These are phyloP conservation scores for Kurtzmaniella quercitrusa DNA, from an alignment of 1,139 yeast genomes.

Conservation along the genomic window DNA sequence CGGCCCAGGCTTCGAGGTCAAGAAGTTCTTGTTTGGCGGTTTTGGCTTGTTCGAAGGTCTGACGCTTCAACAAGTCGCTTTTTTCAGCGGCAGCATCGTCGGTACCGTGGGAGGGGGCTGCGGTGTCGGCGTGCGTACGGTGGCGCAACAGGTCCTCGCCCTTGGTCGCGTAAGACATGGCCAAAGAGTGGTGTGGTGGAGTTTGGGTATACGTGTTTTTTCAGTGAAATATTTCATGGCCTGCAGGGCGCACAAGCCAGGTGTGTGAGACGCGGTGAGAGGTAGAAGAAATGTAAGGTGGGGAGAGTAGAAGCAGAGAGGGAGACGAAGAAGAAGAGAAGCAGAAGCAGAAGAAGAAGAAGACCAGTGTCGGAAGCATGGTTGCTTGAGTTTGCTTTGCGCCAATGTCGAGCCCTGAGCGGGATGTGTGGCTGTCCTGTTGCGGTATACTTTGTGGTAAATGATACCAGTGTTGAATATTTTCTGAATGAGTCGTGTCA, in stretches of 20 bases:
- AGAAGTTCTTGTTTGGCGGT: constrained; percentile 29
- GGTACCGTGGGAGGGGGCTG: constrained; percentile 6
- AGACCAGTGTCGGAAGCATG: too few relatives aligned
- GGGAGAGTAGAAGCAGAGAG: too few relatives aligned
- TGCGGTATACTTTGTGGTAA: too few relatives aligned
- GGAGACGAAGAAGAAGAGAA: too few relatives aligned
- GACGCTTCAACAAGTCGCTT: constrained; percentile 17
- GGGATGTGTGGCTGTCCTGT: too few relatives aligned
- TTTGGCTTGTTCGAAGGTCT: constrained; percentile 25
- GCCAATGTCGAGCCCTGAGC: too few relatives aligned
- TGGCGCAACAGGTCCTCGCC: constrained; percentile 16
- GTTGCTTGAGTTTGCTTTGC: too few relatives aligned
- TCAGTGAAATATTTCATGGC: background rate
- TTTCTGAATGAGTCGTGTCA: too few relatives aligned
- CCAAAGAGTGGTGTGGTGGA: background rate
- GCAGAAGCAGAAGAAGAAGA: too few relatives aligned
- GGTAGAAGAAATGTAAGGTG: too few relatives aligned
- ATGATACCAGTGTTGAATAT: too few relatives aligned
- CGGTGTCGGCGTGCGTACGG: constrained; percentile 18
- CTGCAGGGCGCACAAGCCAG: background rate
- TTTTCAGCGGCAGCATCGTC: constrained; percentile 15
- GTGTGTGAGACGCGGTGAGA: background rate
- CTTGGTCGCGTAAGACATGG: constrained; percentile 2
- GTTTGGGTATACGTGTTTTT: background rate
- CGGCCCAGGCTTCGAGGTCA: constrained; percentile 32